Conservation (phyloP, 129 eudicot species). For the Lactuca sativa region DNA sequence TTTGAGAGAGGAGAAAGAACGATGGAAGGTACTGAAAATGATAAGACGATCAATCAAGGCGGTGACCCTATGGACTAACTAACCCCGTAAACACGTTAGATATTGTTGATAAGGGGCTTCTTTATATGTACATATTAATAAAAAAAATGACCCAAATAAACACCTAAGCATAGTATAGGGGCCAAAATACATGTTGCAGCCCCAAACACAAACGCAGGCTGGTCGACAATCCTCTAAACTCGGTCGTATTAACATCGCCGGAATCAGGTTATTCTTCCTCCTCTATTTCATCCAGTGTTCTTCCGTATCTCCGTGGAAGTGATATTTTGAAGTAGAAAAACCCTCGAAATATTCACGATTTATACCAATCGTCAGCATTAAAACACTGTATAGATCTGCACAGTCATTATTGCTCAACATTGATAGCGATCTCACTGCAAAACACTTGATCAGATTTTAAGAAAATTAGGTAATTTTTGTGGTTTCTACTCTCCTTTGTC, state of each 20-base stretch:
- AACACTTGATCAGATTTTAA: slow-evolving; percentile 21
- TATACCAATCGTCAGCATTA: slow-evolving; percentile 2
- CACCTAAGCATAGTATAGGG: slow-evolving; percentile 2
- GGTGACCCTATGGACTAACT: too few species aligned
- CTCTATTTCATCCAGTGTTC: slow-evolving; percentile 13
- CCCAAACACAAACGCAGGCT: slow-evolving; percentile 19
- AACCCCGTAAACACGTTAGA: too few species aligned
- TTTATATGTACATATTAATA: background rate
- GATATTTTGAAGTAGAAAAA: slow-evolving; percentile 24
- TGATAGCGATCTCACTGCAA: slow-evolving; percentile 27
- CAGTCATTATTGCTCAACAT: slow-evolving; percentile 28
- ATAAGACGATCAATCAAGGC: too few species aligned
- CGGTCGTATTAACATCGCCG: slow-evolving; percentile 43
- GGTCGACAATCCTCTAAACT: slow-evolving; percentile 39
- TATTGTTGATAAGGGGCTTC: too few species aligned
- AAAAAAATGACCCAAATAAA: slow-evolving; percentile 16
- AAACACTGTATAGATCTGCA: slow-evolving; percentile 30
- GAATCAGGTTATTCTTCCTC: slow-evolving; percentile 28
- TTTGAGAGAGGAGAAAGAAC: too few species aligned
- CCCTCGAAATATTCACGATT: slow-evolving; percentile 20
- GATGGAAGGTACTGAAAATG: too few species aligned
- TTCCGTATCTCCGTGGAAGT: slow-evolving; percentile 22
- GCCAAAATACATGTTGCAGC: background rate
- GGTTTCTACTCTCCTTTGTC: background rate
- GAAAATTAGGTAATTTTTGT: slow-evolving; percentile 5